phyloP scores from a whole-genome alignment of 192 early-diverging fungal species.

The Linnemannia zychae region DNA sequence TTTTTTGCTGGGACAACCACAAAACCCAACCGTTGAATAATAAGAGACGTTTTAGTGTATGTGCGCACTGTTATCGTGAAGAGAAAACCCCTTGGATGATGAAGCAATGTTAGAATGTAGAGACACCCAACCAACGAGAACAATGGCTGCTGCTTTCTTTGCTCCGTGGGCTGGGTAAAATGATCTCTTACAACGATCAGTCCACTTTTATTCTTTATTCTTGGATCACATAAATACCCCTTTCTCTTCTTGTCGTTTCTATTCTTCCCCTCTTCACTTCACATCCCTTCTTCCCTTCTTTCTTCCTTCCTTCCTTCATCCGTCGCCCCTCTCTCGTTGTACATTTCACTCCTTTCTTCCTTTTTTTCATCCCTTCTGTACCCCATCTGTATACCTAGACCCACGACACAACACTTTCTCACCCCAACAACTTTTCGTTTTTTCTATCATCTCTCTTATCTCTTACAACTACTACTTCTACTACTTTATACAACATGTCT shows the following conservation, averaged over 20 bases:
- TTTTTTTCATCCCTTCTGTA: constrained; percentile 4
- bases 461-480: background rate
- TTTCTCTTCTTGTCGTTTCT: background rate
- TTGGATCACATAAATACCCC: background rate
- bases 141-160: background rate
- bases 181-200: background rate
- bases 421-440: background rate
- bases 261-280: background rate
- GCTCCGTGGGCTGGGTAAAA: constrained; percentile 5
- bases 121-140: background rate
- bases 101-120: no score
- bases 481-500: constrained; percentile 67
- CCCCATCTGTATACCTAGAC: constrained; percentile 18
- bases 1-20: background rate
- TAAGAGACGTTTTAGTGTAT: no score
- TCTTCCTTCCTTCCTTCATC: background rate
- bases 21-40: no score
- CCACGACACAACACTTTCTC: background rate
- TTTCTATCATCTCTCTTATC: background rate
- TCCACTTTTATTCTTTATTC: background rate
- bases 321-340: background rate
- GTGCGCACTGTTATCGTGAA: no score
- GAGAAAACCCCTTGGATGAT: no score
- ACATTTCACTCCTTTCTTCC: background rate
- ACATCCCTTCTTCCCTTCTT: background rate